phyloP scores from a whole-genome alignment of 23 red algal genomes.

The Chondrus crispus region DNA sequence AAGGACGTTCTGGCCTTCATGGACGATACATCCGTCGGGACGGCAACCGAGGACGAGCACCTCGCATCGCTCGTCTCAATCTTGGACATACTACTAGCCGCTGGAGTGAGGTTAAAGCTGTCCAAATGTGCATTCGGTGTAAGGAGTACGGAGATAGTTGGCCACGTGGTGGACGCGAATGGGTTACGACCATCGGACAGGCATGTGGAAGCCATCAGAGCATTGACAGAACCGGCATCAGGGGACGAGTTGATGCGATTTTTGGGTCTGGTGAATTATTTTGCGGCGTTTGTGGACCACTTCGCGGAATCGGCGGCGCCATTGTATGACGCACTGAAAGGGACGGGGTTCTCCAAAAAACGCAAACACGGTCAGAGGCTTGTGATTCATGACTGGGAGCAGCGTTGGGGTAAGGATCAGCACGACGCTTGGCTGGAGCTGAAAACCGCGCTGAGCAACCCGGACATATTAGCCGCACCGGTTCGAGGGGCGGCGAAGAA shows the following conservation, averaged over 20 bases:
- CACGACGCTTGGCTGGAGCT: too few species aligned
- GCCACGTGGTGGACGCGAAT: neutral
- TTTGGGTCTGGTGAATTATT: neutral
- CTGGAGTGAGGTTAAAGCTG: conserved; percentile 3
- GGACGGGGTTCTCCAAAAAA: neutral
- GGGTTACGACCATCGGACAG: neutral
- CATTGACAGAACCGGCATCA: neutral
- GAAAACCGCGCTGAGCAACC: too few species aligned
- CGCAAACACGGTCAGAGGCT: neutral
- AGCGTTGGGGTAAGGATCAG: too few species aligned
- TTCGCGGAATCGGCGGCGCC: neutral
- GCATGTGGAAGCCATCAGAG: neutral
- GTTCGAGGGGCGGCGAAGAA: neutral
- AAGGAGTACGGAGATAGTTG: neutral
- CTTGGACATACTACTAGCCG: neutral
- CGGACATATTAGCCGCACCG: neutral
- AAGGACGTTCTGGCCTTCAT: neutral
- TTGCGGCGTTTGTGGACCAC: neutral
- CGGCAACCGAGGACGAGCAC: neutral
- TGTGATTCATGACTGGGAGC: too few species aligned
- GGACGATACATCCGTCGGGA: neutral
- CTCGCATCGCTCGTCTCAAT: neutral
- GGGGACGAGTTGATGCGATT: neutral
- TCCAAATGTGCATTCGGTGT: conserved; percentile 5
- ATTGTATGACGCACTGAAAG: neutral